Evolutionary conservation across 73 alveolate genomes (phyloP).

Genomic region (Paramecium pentaurelia): DNA sequence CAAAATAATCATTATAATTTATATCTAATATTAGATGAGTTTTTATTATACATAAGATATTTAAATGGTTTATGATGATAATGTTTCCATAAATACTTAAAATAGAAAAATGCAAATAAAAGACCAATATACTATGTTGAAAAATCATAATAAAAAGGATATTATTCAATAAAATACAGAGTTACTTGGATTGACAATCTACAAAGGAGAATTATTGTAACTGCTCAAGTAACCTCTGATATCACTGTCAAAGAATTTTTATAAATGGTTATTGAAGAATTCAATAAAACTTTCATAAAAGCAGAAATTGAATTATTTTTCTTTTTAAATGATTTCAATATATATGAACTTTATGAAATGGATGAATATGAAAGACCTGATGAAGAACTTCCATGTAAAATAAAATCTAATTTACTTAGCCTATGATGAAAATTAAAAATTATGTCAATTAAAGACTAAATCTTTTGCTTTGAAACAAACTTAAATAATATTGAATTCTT

Average conservation of each 20-base stretch:
- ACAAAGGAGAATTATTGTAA: neutral
- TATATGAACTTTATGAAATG: constrained; percentile 5
- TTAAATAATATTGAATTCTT: neutral
- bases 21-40: neutral
- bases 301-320: neutral
- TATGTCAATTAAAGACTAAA: neutral
- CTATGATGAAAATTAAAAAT: neutral
- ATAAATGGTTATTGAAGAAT: constrained; percentile 1
- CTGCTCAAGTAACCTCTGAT: neutral
- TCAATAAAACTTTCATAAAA: neutral
- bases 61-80: constrained; percentile 5
- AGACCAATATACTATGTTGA: neutral
- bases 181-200: neutral
- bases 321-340: neutral
- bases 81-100: neutral
- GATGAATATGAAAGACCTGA: neutral
- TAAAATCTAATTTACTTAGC: neutral
- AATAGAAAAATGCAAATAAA: neutral
- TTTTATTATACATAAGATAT: neutral
- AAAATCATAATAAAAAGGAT: neutral
- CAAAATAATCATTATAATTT: neutral
- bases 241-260: neutral
- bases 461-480: neutral
- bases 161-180: neutral
- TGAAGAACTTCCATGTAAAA: neutral